Percentiles rank a stretch among this genome's conserved stretches.
Conservation (phyloP, 2,329 filamentous ascomycete species). For the Biscogniauxia marginata region DNA sequence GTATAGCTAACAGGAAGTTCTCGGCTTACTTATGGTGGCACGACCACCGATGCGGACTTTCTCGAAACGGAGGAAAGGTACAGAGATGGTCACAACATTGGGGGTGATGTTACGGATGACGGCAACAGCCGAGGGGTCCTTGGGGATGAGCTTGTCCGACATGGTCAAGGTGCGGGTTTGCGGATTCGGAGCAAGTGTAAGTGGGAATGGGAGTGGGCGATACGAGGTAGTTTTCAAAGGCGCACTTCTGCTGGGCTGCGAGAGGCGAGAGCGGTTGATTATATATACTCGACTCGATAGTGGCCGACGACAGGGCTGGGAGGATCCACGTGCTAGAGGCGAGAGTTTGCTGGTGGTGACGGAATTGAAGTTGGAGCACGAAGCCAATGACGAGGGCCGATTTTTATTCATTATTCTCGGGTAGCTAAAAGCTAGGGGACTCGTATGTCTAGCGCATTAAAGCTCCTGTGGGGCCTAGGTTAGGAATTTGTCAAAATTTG, state of each 20-base stretch:
- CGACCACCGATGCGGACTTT: slow-evolving; percentile 80
- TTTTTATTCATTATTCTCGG: slow-evolving; percentile 10
- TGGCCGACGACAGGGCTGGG: background rate
- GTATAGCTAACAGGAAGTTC: background rate
- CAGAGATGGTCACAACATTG: slow-evolving; percentile 73
- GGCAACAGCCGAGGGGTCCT: slow-evolving; percentile 78
- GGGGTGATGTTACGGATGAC: slow-evolving; percentile 84
- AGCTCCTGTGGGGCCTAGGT: slow-evolving; percentile 8
- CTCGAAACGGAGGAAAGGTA: slow-evolving; percentile 83
- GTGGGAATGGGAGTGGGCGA: slow-evolving; percentile 3
- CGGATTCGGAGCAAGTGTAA: too few relatives aligned
- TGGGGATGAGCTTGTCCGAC: slow-evolving; percentile 64
- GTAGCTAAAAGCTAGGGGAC: background rate
- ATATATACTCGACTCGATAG: background rate
- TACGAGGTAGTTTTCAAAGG: background rate
- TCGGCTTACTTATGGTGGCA: slow-evolving; percentile 71
- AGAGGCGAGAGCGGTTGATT: too few relatives aligned
- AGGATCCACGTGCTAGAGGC: slow-evolving; percentile 5
- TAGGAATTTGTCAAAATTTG: slow-evolving; percentile 20
- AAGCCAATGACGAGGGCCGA: slow-evolving; percentile 2
- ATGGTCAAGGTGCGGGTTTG: slow-evolving; percentile 43
- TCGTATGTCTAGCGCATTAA: slow-evolving; percentile 5
- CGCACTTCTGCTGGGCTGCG: background rate
- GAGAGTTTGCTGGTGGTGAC: slow-evolving; percentile 5
- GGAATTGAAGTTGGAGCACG: slow-evolving; percentile 4